phyloP scores from a whole-genome alignment of 2,329 filamentous ascomycete species.

The Xylariaceae sp. region DNA sequence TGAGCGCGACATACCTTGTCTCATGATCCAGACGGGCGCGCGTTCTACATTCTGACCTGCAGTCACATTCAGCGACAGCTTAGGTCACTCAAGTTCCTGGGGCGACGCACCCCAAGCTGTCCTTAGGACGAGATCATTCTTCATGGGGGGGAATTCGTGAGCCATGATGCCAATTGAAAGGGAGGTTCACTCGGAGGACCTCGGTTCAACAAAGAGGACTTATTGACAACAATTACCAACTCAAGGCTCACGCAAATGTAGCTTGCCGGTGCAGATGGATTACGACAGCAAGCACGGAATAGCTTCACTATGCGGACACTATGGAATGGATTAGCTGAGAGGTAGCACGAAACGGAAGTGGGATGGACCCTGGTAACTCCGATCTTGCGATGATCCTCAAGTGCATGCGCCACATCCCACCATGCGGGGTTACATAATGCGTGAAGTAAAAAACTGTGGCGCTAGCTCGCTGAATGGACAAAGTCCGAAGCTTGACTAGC shows the following conservation, averaged over 20 bases:
- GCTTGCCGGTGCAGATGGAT: neutral
- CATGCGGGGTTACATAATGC: too few species aligned
- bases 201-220: neutral
- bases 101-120: slow-evolving; percentile 71
- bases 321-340: neutral
- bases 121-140: slow-evolving; percentile 88
- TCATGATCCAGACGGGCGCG: slow-evolving; percentile 98
- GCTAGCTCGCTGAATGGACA: too few species aligned
- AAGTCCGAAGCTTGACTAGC: neutral
- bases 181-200: neutral
- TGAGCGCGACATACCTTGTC: slow-evolving; percentile 67
- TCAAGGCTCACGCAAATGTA: neutral
- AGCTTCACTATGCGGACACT: too few species aligned
- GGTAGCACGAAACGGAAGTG: neutral
- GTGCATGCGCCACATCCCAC: too few species aligned
- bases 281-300: too few species aligned
- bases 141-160: slow-evolving; percentile 71
- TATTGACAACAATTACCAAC: neutral
- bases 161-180: slow-evolving; percentile 48
- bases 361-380: neutral
- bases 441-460: too few species aligned
- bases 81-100: slow-evolving; percentile 15
- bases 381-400: neutral
- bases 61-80: slow-evolving; percentile 24
- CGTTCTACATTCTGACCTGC: slow-evolving; percentile 84